These are phyloP conservation scores for Lactarius pseudohatsudake DNA, from an alignment of 768 basidiomycete species.

Conservation along the genomic window DNA sequence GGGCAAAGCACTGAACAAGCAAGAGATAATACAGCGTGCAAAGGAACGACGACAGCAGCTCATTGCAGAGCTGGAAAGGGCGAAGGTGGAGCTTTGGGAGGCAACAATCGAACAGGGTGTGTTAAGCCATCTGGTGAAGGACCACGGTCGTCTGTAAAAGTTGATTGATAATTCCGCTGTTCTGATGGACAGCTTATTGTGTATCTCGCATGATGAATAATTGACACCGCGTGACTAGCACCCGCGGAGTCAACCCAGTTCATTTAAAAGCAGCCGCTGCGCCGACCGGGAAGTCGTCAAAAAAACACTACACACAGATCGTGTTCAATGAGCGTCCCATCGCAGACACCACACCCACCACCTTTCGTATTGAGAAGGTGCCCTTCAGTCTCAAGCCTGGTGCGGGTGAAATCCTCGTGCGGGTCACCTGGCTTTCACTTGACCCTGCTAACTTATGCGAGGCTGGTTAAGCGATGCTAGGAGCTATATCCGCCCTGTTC, in stretches of 20 bases:
- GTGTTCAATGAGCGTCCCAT: conserved; percentile 75
- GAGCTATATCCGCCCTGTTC: conserved; percentile 55
- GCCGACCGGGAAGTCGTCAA: neutral
- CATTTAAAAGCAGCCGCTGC: neutral
- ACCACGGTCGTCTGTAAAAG: conserved; percentile 22
- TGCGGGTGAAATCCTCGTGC: conserved; percentile 61
- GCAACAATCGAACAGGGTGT: conserved; percentile 68
- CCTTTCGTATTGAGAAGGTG: conserved; percentile 63
- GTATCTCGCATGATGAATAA: neutral
- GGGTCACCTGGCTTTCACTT: conserved; percentile 73
- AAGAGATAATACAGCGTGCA: conserved; percentile 52
- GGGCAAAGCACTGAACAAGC: conserved; percentile 36
- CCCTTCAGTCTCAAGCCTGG: conserved; percentile 56
- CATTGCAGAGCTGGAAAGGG: conserved; percentile 52
- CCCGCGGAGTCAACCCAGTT: neutral
- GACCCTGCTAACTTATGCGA: conserved; percentile 93
- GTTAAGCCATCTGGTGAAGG: conserved; percentile 48
- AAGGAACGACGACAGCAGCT: conserved; percentile 53
- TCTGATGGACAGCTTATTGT: neutral
- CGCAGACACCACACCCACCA: conserved; percentile 65
- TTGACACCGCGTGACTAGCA: neutral
- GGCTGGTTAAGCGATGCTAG: conserved; percentile 73
- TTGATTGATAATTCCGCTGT: conserved; percentile 1
- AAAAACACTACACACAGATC: conserved; percentile 54
- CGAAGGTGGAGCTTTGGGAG: conserved; percentile 73